Evolutionary conservation across 23 red algal species (phyloP), one percentile per base, ranked within the genome.

Genomic region (Gracilaria gracilis): DNA sequence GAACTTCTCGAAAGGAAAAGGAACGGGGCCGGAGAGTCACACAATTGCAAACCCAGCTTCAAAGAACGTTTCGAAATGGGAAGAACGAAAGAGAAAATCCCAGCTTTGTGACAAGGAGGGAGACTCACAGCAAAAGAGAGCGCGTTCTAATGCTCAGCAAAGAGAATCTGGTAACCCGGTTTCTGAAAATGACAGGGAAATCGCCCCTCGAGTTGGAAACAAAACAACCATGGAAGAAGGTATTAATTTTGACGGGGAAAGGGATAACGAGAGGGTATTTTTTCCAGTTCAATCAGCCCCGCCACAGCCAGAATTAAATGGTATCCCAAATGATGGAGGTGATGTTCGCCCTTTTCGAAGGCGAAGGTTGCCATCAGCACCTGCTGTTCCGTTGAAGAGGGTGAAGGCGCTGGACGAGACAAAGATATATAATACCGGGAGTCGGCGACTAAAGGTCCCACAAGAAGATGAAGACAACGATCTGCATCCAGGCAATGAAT

Each of bases 301-400:
- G 32, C 5, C 72, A 15, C 23, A 50, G 42, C 42, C 36, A 33
- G 36, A 19, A 11, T 12, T 34, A 61, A 61, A 31, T 42, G 79
- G 13, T 57, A 12, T 25, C 54, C 42, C 54, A 24, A 15, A 0
- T 82, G 15, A 29, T 48, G 28, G 19, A 3, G 79, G 61, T 28
- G 58, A 85, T 85, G 81, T 85, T 0, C 81, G 81, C 38, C 81
- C 59, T 25, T 85, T 85, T 48, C 81, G 81, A 25, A 66, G 34
- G 31, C 54, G 81, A 67, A 85, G 35, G 61, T 15, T 85, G 20
- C 81, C 81, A 33, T 69, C 59, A 25, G 59, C 46, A 50, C 21
- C 81, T 67, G 14, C 46, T 65, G 47, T 85, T 85, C 81, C 55
- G 65, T 16, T 85, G n/a, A 65, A 67, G 24, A 55, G 81, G 47